Evolutionary conservation across 495 filamentous ascomycete species (phyloP).

Genomic region (Cercophora samala): DNA sequence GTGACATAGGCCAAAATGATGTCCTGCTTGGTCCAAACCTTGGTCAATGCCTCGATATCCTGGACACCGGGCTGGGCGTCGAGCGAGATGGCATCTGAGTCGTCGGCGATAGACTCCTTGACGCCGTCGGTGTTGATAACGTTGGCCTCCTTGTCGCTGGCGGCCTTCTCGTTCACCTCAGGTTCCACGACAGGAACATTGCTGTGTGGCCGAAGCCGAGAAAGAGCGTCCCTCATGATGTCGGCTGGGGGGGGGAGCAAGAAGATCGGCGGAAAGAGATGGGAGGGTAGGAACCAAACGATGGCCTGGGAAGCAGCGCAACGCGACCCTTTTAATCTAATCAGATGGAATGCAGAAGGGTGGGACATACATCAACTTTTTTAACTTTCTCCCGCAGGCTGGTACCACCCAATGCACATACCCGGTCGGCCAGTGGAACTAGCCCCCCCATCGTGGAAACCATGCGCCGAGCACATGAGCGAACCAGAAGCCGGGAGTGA

Average conservation of each 20-base stretch:
- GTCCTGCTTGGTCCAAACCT: slow-evolving; percentile 26
- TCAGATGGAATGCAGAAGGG: neutral
- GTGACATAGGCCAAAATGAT: slow-evolving; percentile 28
- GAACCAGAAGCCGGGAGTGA: neutral
- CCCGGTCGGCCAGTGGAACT: neutral
- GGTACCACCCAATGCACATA: neutral
- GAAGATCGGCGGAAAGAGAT: neutral
- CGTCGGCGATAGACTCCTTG: neutral
- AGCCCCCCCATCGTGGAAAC: too few relatives aligned
- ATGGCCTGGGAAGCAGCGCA: neutral
- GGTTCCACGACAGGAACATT: slow-evolving; percentile 23
- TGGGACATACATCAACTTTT: neutral
- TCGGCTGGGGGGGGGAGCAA: neutral
- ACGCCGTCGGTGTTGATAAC: slow-evolving; percentile 2
- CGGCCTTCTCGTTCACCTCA: slow-evolving; percentile 12
- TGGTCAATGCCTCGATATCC: slow-evolving; percentile 29
- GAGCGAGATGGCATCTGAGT: slow-evolving; percentile 26
- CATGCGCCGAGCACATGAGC: too few relatives aligned
- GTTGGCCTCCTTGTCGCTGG: slow-evolving; percentile 26
- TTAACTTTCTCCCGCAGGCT: neutral
- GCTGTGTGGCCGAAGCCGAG: slow-evolving; percentile 15
- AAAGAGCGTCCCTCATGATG: slow-evolving; percentile 11
- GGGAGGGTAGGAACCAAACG: neutral
- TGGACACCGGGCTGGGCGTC: slow-evolving; percentile 29
- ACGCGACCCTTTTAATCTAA: neutral